Percentiles rank a stretch among this genome's conserved stretches.
These are phyloP conservation scores for Fusarium acutatum DNA, from an alignment of 2,329 filamentous ascomycete genomes.

Conservation along the genomic window DNA sequence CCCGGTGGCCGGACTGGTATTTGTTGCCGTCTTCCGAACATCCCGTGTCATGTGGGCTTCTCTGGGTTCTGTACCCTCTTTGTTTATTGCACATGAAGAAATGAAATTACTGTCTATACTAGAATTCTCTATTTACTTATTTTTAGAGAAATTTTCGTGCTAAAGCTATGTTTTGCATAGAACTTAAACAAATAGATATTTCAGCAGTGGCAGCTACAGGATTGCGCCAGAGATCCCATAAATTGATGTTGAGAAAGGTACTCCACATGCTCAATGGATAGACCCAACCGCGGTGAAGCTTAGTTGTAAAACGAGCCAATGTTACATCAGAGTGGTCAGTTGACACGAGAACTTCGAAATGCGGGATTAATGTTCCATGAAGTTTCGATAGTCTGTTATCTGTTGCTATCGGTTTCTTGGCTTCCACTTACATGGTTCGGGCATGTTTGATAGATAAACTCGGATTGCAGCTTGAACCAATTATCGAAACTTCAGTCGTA, in stretches of 20 bases:
- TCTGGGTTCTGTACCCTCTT: not conserved
- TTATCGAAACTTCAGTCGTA: not conserved
- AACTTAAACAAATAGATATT: not conserved
- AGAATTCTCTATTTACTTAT: not conserved
- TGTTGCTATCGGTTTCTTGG: not conserved
- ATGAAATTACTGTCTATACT: not conserved
- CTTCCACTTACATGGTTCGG: not conserved
- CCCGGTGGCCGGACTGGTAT: not conserved
- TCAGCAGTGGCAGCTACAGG: not conserved
- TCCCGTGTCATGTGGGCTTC: not conserved
- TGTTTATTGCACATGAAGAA: not conserved
- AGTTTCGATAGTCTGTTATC: not conserved
- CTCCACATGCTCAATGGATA: not conserved
- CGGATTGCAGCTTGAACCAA: not conserved
- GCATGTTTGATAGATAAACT: not conserved
- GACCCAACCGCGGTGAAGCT: not conserved
- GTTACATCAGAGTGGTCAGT: not conserved
- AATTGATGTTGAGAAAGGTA: not conserved
- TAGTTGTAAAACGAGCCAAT: not conserved
- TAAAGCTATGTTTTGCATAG: not conserved
- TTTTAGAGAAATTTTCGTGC: fast-evolving
- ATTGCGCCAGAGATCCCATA: not conserved
- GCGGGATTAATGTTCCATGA: not conserved
- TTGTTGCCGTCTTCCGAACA: not conserved
- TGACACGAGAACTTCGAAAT: not conserved